Percentiles rank a stretch among this genome's conserved stretches.
phyloP scores from a whole-genome alignment of 192 early-diverging fungal genomes.

The Geranomyces variabilis region DNA sequence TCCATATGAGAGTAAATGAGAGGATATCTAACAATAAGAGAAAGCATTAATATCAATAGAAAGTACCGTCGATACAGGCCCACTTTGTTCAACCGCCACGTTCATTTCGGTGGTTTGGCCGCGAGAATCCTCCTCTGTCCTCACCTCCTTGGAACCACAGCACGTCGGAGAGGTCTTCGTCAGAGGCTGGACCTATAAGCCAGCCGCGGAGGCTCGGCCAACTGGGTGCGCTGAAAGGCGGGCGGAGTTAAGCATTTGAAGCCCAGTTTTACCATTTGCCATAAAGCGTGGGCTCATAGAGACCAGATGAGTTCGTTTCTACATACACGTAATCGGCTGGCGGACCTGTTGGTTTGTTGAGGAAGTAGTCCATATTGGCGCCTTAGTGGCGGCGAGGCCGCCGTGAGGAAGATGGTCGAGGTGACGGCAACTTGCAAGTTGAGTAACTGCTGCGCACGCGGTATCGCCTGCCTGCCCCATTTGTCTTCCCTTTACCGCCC shows the following conservation, averaged over 20 bases:
- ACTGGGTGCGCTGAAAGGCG: slow-evolving; percentile 18
- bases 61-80: too few species aligned
- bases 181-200: slow-evolving; percentile 27
- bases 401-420: too few species aligned
- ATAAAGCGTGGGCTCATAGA: too few species aligned
- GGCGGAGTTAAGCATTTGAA: background rate
- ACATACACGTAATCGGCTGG: slow-evolving; percentile 20
- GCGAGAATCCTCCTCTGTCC: background rate
- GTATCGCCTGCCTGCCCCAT: too few species aligned
- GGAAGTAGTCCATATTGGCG: slow-evolving; percentile 26
- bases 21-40: slow-evolving; percentile 56
- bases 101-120: background rate
- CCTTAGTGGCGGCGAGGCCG: too few species aligned
- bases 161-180: slow-evolving; percentile 10
- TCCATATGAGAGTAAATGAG: slow-evolving; percentile 64
- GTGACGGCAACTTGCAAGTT: too few species aligned
- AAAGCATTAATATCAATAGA: background rate
- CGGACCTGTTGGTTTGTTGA: slow-evolving; percentile 18
- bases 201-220: slow-evolving; percentile 28
- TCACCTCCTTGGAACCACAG: slow-evolving; percentile 37
- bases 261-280: too few species aligned
- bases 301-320: background rate
- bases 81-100: background rate
- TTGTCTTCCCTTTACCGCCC: too few species aligned
- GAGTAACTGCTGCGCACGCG: too few species aligned